A percentile compares a stretch with the other conserved stretches of the same genome.
These are phyloP conservation scores for Trichoderma cornu-damae DNA, from an alignment of 2,329 filamentous ascomycete genomes.

Conservation along the genomic window DNA sequence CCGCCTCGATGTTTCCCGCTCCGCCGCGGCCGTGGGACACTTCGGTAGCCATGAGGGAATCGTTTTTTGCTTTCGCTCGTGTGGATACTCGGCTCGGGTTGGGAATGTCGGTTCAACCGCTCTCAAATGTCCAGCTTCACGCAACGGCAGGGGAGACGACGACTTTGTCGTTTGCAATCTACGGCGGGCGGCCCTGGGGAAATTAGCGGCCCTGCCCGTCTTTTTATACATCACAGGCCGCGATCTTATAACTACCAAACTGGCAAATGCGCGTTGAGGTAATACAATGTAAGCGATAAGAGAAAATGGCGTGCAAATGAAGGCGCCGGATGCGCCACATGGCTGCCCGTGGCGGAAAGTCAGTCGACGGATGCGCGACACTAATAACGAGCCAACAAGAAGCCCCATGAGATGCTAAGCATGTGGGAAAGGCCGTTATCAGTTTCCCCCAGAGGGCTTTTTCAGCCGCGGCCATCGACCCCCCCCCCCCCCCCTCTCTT, in stretches of 20 bases:
- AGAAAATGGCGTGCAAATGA: background rate
- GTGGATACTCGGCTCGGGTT: background rate
- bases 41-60: constrained; percentile 36
- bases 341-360: constrained; percentile 12
- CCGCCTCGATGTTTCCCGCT: constrained; percentile 56
- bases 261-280: background rate
- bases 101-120: background rate
- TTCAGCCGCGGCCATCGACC: constrained; percentile 11
- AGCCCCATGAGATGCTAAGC: background rate
- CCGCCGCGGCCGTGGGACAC: constrained; percentile 58
- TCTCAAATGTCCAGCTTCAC: background rate
- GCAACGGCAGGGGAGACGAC: background rate
- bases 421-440: constrained; percentile 11
- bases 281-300: constrained; percentile 10
- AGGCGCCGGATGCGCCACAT: constrained; percentile 20
- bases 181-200: background rate
- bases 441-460: background rate
- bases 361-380: background rate
- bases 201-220: constrained; percentile 1
- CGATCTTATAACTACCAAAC: background rate
- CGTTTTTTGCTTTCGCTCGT: background rate
- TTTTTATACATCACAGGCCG: constrained; percentile 2
- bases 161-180: background rate
- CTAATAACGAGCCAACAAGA: background rate
- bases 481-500: too few relatives aligned